Evolutionary conservation across 768 basidiomycete genomes (phyloP).

Genomic region (Pulveroboletus sp.): DNA sequence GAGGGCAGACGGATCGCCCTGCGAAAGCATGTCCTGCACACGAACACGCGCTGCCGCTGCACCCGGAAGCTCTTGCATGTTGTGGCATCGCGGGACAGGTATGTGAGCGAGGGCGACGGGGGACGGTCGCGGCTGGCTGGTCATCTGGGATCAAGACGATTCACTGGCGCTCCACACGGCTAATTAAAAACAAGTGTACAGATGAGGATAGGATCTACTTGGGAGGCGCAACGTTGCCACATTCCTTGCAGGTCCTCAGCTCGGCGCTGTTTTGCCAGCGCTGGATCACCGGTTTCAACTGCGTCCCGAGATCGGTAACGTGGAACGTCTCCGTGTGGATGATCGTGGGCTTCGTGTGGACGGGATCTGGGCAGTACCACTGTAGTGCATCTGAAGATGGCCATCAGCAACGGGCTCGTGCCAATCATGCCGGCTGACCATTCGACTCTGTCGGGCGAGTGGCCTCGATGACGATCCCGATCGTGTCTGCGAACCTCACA

Average conservation of each 20-base stretch:
- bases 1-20: slow-evolving; percentile 3
- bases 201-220: slow-evolving; percentile 30
- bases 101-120: neutral
- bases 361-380: slow-evolving; percentile 79
- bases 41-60: slow-evolving; percentile 36
- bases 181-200: neutral
- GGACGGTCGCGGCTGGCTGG: neutral
- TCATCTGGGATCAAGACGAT: too few species aligned
- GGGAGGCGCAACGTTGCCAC: slow-evolving; percentile 58
- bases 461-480: slow-evolving; percentile 89
- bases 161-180: too few species aligned
- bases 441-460: slow-evolving; percentile 68
- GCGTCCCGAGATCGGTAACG: slow-evolving; percentile 85
- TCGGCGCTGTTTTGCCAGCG: slow-evolving; percentile 68
- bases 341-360: slow-evolving; percentile 62
- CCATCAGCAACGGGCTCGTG: neutral
- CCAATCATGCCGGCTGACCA: slow-evolving; percentile 43
- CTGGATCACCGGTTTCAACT: slow-evolving; percentile 88
- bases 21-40: slow-evolving; percentile 19
- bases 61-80: slow-evolving; percentile 41
- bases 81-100: slow-evolving; percentile 36
- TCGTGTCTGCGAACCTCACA: slow-evolving; percentile 82
- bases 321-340: slow-evolving; percentile 85
- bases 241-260: slow-evolving; percentile 64
- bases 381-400: slow-evolving; percentile 74